Conservation (phyloP, 768 basidiomycete genomes). For the Panaeolus cyanescens region DNA sequence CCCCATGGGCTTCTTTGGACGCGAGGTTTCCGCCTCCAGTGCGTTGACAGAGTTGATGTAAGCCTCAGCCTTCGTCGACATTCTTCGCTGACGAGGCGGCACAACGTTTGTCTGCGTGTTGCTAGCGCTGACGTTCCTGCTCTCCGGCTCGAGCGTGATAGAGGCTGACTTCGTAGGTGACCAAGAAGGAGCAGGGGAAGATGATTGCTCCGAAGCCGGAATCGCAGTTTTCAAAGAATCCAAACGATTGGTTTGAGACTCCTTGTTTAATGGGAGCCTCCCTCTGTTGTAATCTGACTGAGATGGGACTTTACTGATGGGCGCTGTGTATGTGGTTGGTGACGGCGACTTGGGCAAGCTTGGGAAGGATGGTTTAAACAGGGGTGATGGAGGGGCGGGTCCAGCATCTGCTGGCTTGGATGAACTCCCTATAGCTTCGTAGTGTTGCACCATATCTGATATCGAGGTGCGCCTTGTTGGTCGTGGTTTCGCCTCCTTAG, state of each 20-base stretch:
- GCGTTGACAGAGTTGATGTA: not conserved
- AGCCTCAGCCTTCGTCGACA: not conserved
- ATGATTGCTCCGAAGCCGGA: not conserved
- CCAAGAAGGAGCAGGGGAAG: not conserved
- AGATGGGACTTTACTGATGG: slow-evolving; percentile 3
- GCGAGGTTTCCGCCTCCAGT: slow-evolving; percentile 11
- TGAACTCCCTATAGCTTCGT: slow-evolving; percentile 63
- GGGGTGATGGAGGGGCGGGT: slow-evolving; percentile 32
- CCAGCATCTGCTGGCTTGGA: slow-evolving; percentile 26
- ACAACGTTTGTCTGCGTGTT: not conserved
- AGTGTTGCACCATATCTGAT: slow-evolving; percentile 83
- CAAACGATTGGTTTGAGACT: not conserved
- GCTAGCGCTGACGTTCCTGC: not conserved
- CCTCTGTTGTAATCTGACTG: not conserved
- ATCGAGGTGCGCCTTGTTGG: slow-evolving; percentile 71
- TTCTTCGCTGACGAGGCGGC: not conserved
- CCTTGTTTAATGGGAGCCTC: not conserved
- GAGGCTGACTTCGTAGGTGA: not conserved
- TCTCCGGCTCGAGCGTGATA: not conserved
- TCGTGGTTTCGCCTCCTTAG: slow-evolving; percentile 46
- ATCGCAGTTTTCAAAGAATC: not conserved
- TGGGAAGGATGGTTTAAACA: slow-evolving; percentile 18
- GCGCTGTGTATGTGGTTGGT: slow-evolving; percentile 8
- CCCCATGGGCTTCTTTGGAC: slow-evolving; percentile 1
- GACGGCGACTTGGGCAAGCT: not conserved